Conservation (phyloP, 2,329 filamentous ascomycete species). For the Scedosporium apiospermum region DNA sequence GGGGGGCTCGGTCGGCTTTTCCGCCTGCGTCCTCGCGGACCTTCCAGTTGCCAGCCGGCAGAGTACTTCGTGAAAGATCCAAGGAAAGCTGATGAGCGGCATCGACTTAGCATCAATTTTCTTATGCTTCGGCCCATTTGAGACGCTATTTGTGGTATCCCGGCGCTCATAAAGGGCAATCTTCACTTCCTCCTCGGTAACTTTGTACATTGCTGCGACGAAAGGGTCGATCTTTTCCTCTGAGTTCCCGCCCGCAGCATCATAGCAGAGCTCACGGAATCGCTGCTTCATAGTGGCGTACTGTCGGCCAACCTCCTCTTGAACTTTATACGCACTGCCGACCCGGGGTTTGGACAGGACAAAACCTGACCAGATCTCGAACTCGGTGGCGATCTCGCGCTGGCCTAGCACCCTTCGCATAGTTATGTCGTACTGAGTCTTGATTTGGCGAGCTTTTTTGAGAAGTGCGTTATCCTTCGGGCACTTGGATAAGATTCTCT, state of each 20-base stretch:
- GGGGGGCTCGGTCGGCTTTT: neutral
- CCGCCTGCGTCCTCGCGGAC: conserved; percentile 1
- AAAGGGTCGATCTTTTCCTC: conserved; percentile 57
- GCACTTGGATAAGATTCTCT: conserved; percentile 59
- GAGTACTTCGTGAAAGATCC: conserved; percentile 71
- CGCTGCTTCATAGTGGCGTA: conserved; percentile 56
- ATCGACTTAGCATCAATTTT: conserved; percentile 35
- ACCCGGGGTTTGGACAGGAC: conserved; percentile 64
- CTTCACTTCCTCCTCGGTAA: conserved; percentile 64
- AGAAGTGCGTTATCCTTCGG: conserved; percentile 45
- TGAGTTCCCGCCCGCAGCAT: conserved; percentile 51
- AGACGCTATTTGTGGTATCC: conserved; percentile 23
- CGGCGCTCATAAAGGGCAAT: conserved; percentile 41
- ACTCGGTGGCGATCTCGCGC: conserved; percentile 74
- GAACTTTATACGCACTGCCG: conserved; percentile 72
- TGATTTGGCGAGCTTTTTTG: conserved; percentile 53
- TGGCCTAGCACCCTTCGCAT: conserved; percentile 77
- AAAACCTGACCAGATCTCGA: conserved; percentile 86
- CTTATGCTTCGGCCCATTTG: conserved; percentile 10
- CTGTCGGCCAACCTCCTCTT: conserved; percentile 70
- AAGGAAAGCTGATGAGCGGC: conserved; percentile 88
- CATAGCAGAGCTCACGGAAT: conserved; percentile 58
- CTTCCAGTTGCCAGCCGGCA: conserved; percentile 51
- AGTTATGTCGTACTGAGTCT: conserved; percentile 66
- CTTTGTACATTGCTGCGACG: conserved; percentile 77